Evolutionary conservation across 2,329 filamentous ascomycete genomes (phyloP).

Genomic region (Aspergillus sp.): DNA sequence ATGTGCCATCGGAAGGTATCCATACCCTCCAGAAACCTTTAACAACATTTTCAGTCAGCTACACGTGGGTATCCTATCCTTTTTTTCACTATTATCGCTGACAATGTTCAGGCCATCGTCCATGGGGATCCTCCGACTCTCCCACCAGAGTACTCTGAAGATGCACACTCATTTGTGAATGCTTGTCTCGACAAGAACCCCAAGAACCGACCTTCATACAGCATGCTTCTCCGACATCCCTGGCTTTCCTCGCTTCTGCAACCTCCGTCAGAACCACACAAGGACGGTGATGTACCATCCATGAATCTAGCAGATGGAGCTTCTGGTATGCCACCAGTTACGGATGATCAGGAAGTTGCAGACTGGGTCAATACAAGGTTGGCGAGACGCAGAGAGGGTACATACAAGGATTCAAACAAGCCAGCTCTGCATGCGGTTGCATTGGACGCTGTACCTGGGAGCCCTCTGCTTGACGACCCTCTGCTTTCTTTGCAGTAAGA

Average conservation of each 20-base stretch:
- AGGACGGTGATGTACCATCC: constrained; percentile 46
- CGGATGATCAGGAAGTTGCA: constrained; percentile 80
- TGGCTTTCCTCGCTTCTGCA: constrained; percentile 81
- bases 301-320: constrained; percentile 38
- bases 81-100: constrained; percentile 2
- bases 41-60: constrained; percentile 98
- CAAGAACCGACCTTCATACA: constrained; percentile 89
- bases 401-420: constrained; percentile 60
- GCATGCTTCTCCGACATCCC: constrained; percentile 83
- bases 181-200: constrained; percentile 92
- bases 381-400: constrained; percentile 66
- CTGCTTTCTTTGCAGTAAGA: constrained; percentile 10
- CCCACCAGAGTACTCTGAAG: constrained; percentile 78
- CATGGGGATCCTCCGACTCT: constrained; percentile 93
- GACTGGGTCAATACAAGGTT: constrained; percentile 79
- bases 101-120: constrained; percentile 77
- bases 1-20: constrained; percentile 91
- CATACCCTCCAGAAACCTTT: constrained; percentile 95
- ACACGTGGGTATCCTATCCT: constrained; percentile 69
- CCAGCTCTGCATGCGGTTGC: constrained; percentile 89
- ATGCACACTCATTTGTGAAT: constrained; percentile 82
- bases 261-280: constrained; percentile 69
- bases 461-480: constrained; percentile 39
- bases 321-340: constrained; percentile 43
- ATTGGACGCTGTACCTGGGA: constrained; percentile 68